Base-by-base conservation (phyloP, 2,329 filamentous ascomycete species). In the Colletotrichum spinosum region DNA sequence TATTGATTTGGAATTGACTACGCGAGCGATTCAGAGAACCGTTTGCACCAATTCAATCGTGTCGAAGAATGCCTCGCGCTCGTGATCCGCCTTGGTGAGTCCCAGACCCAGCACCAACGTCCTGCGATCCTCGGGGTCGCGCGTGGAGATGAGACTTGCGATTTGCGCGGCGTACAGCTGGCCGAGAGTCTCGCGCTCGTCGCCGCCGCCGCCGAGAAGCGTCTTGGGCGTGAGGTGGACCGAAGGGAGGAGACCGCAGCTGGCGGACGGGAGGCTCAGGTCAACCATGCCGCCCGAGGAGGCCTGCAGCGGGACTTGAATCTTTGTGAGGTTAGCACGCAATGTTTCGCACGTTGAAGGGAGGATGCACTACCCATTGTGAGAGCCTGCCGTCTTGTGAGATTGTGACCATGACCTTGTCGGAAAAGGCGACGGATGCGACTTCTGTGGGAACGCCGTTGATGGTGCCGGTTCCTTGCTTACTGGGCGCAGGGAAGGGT, bases 111-210 rank as follows among this genome's bases (percentile, higher is more conserved):
- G 76, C 9, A 91, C 79, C n/a, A 91, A 75, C 2, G 82, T 89
- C 46, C 89, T 82, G 60, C 80, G 81, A 68, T 90, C 87, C 51
- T 88, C 83, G 1, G 93, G 89, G 56, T 92, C 85, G 68, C 89
- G 89, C 65, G 90, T 87, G 15, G 90, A 84, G 65, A 99, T 86
- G 44, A 91, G 87, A 72, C 90, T 97, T 6, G 91, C 96, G 69
- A 98, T 90, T 73, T 97, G 95, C 48, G 92, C 92, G 3, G 94
- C 94, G 73, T 97, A 91, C 2, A 97, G 87, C 76, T 97, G 94
- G 1, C 93, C 95, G 6, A 97, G 78, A 0, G 91, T 92, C 73
- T 97, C 94, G 48, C 94, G 86, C 51, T 92, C 89, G 56, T 90
- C 85, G 38, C 90, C 89, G 50, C 94, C 93, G 9, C 91, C 94